phyloP scores from a whole-genome alignment of 2,329 filamentous ascomycete genomes.

The Leptographium wingfieldii region DNA sequence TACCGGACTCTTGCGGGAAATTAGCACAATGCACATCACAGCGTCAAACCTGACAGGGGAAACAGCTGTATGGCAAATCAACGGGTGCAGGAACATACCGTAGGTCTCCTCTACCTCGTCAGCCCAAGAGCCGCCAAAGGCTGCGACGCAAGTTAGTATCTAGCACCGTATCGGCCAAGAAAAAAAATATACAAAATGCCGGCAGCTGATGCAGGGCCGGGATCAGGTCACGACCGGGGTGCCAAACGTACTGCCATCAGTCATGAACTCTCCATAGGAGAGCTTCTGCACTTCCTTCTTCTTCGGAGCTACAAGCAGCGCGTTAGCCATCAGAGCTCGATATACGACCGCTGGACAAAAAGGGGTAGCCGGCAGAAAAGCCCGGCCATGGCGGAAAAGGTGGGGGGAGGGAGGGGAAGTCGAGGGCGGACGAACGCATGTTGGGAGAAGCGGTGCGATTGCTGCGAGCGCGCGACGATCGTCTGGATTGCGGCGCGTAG shows the following conservation, averaged over 20 bases:
- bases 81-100: conserved; percentile 40
- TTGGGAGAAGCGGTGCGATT: conserved; percentile 11
- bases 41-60: conserved; percentile 8
- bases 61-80: background rate
- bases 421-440: conserved; percentile 17
- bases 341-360: background rate
- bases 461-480: background rate
- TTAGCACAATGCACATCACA: background rate
- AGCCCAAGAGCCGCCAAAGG: conserved; percentile 76
- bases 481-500: background rate
- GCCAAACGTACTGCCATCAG: conserved; percentile 62
- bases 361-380: background rate
- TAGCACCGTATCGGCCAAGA: background rate
- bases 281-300: conserved; percentile 95
- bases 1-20: background rate
- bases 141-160: conserved; percentile 16
- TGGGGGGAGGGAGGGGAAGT: background rate
- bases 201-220: background rate
- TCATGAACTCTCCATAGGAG: conserved; percentile 92
- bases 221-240: background rate
- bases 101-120: conserved; percentile 94
- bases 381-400: background rate
- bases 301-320: conserved; percentile 57
- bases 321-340: conserved; percentile 18
- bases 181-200: background rate